Conservation (phyloP, 1,284 basidiomycete genomes). For the Rhodofomes roseus region DNA sequence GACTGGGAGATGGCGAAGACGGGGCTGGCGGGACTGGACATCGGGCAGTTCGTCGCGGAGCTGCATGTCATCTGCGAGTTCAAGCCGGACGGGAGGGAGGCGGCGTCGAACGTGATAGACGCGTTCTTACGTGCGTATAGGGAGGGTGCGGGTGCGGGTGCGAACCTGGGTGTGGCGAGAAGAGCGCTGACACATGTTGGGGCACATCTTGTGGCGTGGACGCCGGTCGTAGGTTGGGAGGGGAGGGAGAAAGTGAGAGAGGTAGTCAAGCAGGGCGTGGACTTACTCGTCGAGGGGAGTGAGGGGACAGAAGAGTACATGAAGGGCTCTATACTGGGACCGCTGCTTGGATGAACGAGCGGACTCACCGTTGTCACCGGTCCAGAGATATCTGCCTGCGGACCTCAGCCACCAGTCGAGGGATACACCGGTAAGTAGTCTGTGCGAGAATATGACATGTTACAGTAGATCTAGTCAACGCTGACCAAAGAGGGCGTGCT, state of each 20-base stretch:
- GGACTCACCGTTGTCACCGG: neutral
- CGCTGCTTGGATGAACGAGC: neutral
- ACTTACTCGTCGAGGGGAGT: conserved; percentile 37
- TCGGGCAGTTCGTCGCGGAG: conserved; percentile 61
- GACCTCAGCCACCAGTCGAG: neutral
- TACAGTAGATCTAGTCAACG: neutral
- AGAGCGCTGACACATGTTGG: conserved; percentile 42
- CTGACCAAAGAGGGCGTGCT: conserved; percentile 7
- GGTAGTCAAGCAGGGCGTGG: conserved; percentile 45
- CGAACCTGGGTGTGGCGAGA: conserved; percentile 19
- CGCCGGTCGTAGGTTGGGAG: conserved; percentile 44
- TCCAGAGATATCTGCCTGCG: neutral
- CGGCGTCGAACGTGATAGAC: conserved; percentile 32
- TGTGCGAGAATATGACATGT: neutral
- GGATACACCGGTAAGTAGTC: neutral
- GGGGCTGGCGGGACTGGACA: conserved; percentile 47
- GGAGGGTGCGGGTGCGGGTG: conserved; percentile 14
- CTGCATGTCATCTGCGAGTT: conserved; percentile 45
- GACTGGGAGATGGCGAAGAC: conserved; percentile 60
- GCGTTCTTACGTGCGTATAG: conserved; percentile 44
- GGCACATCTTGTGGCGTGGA: conserved; percentile 44
- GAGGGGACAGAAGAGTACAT: conserved; percentile 12
- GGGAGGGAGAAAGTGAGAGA: conserved; percentile 39
- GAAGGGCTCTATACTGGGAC: neutral
- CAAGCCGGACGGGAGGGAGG: conserved; percentile 32